These are phyloP conservation scores for Phoenix dactylifera DNA, from an alignment of 176 grass and related monocot species.

Conservation along the genomic window DNA sequence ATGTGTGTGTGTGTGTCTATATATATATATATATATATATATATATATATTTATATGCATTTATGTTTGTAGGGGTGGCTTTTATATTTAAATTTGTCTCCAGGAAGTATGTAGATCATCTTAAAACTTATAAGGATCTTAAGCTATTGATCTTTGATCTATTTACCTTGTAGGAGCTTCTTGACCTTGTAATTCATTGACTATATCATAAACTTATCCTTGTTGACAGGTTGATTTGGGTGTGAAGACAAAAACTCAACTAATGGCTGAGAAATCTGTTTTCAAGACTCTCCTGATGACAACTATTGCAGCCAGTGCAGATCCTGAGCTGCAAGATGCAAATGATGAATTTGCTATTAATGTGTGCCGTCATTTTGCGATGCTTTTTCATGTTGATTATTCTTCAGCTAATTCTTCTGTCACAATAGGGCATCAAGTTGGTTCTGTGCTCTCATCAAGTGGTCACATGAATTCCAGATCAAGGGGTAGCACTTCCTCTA, in stretches of 20 bases:
- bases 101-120: no score
- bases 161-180: neutral
- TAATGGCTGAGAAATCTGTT: conserved; percentile 93
- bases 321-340: conserved; percentile 59
- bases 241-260: conserved; percentile 98
- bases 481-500: conserved; percentile 59
- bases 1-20: no score
- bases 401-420: conserved; percentile 44
- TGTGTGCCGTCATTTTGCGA: conserved; percentile 91
- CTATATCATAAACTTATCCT: neutral
- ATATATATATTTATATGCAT: no score
- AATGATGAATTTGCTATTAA: conserved; percentile 85
- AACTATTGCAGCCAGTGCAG: conserved; percentile 64
- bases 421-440: conserved; percentile 38
- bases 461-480: conserved; percentile 43
- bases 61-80: no score
- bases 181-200: neutral
- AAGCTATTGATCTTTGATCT: no score
- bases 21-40: no score
- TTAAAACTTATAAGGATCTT: no score
- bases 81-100: no score
- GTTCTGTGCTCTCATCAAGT: conserved; percentile 44
- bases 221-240: conserved; percentile 75
- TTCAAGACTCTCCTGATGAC: conserved; percentile 85
- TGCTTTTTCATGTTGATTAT: conserved; percentile 87